phyloP scores from a whole-genome alignment of 441 rosid genomes.

The Erysimum cheiri region DNA sequence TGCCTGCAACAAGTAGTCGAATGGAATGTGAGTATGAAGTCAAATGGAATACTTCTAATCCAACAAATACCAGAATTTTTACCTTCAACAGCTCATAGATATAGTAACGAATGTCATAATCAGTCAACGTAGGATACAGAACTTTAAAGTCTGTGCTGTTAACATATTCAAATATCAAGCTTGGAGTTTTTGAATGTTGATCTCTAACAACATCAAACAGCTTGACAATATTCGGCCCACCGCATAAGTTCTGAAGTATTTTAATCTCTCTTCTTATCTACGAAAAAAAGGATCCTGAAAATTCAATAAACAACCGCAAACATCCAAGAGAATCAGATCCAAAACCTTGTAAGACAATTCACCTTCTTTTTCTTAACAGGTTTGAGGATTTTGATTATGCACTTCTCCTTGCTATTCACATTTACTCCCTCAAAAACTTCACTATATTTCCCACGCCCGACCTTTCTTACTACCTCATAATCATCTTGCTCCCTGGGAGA shows the following conservation, averaged over 20 bases:
- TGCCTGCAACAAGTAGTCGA: slow-evolving; percentile 62
- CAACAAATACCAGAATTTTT: slow-evolving; percentile 8
- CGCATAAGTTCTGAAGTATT: slow-evolving; percentile 93
- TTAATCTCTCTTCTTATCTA: slow-evolving; percentile 96
- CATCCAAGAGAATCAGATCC: not conserved
- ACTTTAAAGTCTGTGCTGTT: slow-evolving; percentile 96
- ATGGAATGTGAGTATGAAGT: not conserved
- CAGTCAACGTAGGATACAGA: slow-evolving; percentile 92
- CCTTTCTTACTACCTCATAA: slow-evolving; percentile 93
- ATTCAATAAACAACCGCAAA: not conserved
- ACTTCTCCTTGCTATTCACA: slow-evolving; percentile 78
- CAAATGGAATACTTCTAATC: not conserved
- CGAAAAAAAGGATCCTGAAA: slow-evolving; percentile 29
- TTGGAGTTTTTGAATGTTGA: slow-evolving; percentile 93
- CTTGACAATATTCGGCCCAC: slow-evolving; percentile 87
- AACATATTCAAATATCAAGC: slow-evolving; percentile 92
- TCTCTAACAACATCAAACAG: slow-evolving; percentile 92
- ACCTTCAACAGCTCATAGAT: slow-evolving; percentile 97
- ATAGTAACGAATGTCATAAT: slow-evolving; percentile 94
- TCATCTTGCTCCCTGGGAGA: slow-evolving; percentile 80
- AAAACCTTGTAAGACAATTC: slow-evolving; percentile 20
- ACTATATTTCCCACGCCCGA: slow-evolving; percentile 94
- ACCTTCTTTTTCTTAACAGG: slow-evolving; percentile 99
- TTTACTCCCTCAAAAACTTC: slow-evolving; percentile 93
- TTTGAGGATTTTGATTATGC: slow-evolving; percentile 92